phyloP scores from a whole-genome alignment of 2,329 filamentous ascomycete species.

The Alternaria sp. region DNA sequence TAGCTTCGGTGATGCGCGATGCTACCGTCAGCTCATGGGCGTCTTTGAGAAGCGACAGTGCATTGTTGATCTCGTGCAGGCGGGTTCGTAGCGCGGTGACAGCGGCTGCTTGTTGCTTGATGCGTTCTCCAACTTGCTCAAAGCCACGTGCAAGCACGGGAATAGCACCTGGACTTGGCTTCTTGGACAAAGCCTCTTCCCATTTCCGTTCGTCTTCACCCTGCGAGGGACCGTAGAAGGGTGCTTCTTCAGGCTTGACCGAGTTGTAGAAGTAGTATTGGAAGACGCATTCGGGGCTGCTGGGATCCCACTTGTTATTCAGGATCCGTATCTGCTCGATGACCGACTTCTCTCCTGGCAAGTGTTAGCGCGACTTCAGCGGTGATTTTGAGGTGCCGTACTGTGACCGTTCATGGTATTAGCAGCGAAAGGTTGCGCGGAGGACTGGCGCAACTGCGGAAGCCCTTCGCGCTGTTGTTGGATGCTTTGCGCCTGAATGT shows the following conservation, averaged over 20 bases:
- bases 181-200: conserved; percentile 82
- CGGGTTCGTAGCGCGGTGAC: conserved; percentile 73
- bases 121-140: conserved; percentile 71
- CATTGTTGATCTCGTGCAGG: conserved; percentile 80
- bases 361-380: conserved; percentile 16
- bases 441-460: conserved; percentile 44
- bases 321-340: conserved; percentile 76
- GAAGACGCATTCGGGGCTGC: conserved; percentile 72
- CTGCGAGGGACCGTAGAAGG: conserved; percentile 74
- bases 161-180: conserved; percentile 77
- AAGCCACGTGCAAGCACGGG: conserved; percentile 80
- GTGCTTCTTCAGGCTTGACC: conserved; percentile 75
- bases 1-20: conserved; percentile 74
- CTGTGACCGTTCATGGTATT: conserved; percentile 38
- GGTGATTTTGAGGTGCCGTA: conserved; percentile 14
- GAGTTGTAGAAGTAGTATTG: conserved; percentile 89
- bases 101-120: conserved; percentile 73
- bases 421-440: conserved; percentile 34
- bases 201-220: conserved; percentile 79
- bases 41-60: conserved; percentile 73
- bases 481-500: conserved; percentile 39
- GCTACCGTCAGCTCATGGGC: conserved; percentile 79
- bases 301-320: conserved; percentile 75
- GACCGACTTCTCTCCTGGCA: conserved; percentile 71
- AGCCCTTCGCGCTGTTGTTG: conserved; percentile 48